Evolutionary conservation across 2,329 filamentous ascomycete species (phyloP).

Genomic region (Ustulina deusta): DNA sequence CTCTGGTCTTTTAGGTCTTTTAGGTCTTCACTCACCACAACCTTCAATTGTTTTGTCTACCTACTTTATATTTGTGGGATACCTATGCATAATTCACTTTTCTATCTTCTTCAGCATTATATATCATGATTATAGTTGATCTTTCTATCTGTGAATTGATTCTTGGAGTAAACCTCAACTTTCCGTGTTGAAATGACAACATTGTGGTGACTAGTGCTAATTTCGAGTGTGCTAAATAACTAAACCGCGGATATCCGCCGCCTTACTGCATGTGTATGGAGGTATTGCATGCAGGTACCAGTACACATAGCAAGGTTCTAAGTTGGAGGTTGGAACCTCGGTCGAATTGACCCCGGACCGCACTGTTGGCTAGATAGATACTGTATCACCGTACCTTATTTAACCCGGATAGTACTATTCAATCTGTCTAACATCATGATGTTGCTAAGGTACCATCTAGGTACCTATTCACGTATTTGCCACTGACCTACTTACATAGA

Average conservation of each 20-base stretch:
- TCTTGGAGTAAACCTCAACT: not conserved
- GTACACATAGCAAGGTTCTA: no score
- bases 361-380: not conserved
- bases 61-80: no score
- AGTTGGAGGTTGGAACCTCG: not conserved
- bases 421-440: no score
- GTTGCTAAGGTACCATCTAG: no score
- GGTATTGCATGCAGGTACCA: no score
- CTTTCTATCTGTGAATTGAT: not conserved
- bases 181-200: constrained; percentile 14
- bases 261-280: no score
- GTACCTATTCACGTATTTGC: no score
- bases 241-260: constrained; percentile 15
- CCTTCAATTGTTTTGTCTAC: no score
- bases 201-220: constrained; percentile 1
- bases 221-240: not conserved
- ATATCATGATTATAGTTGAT: not conserved
- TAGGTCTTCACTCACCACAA: not conserved
- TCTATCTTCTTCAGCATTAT: not conserved
- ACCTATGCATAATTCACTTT: no score
- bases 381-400: not conserved
- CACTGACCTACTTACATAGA: no score
- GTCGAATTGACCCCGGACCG: constrained; percentile 1
- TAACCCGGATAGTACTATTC: no score
- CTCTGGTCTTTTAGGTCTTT: not conserved